A percentile compares a stretch with the other conserved stretches of the same genome.
Evolutionary conservation across 1,284 basidiomycete species (phyloP).

Genomic region (Ustilago nuda): DNA sequence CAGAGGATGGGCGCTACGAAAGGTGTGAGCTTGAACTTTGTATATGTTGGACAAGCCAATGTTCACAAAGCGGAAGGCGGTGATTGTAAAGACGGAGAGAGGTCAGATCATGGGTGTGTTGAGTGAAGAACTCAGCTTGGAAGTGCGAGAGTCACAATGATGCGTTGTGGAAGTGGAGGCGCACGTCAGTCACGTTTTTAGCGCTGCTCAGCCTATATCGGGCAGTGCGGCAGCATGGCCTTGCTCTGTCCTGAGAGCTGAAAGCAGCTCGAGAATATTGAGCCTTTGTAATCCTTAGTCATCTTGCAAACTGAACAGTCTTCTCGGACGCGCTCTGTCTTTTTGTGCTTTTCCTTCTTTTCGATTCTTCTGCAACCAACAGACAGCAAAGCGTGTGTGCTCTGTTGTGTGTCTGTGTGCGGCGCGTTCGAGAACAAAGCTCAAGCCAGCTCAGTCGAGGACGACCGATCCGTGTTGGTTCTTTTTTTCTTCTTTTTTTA

Average conservation of each 20-base stretch:
- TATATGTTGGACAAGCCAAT: background rate
- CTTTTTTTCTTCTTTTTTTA: background rate
- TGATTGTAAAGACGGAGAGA: too few species aligned
- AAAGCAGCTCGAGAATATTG: constrained; percentile 1
- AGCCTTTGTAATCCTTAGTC: constrained; percentile 21
- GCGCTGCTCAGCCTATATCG: background rate
- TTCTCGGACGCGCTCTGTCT: constrained; percentile 4
- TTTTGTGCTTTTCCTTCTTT: constrained; percentile 29
- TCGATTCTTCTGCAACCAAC: constrained; percentile 34
- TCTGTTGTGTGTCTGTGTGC: background rate
- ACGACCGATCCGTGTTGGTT: constrained; percentile 1
- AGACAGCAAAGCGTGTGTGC: constrained; percentile 3
- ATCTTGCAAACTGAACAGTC: constrained; percentile 7
- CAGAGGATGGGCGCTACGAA: background rate
- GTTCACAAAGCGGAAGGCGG: background rate
- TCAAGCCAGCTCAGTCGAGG: background rate
- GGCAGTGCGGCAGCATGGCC: background rate
- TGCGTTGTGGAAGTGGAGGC: constrained; percentile 26
- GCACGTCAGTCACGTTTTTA: constrained; percentile 24
- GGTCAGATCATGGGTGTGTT: too few species aligned
- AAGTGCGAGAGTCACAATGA: background rate
- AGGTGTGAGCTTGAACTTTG: background rate
- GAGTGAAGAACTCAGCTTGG: background rate
- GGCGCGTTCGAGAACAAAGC: too few species aligned
- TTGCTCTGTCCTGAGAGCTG: background rate